Evolutionary conservation across 1,284 basidiomycete genomes (phyloP), one percentile per base, ranked within the genome.

Genomic region (Jaminaea rosea): DNA sequence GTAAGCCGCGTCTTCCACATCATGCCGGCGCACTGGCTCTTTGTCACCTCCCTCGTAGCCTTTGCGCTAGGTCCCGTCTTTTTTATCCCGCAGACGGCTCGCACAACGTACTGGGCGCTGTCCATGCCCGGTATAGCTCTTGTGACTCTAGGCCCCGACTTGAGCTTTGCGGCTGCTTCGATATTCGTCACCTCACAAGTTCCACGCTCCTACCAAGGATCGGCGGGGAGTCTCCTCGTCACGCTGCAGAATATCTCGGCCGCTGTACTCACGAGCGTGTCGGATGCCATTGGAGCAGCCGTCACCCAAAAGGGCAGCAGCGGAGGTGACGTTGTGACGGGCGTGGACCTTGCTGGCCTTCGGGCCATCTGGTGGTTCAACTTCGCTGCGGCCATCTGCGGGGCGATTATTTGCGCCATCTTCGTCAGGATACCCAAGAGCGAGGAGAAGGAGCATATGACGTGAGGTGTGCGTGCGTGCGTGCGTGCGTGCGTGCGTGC

Each of bases 221-320:
- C 57, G 13, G 58, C 59, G 3, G 58, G 54, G 3, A 34, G 42
- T 23, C 21, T 60, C 9, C 39, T 60, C n/a, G 41, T 60, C 26
- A 60, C 58, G n/a, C 24, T 60, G 26, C 58, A 60, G 42, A 60
- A 56, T 32, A 26, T 60, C n/a, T 50, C 53, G 13, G 44, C 48
- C 13, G 59, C 59, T 5, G 48, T 61, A 17, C n/a, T 60, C 28
- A 61, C 50, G 3, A 31, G 52, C 36, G 26, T 60, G 11, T 31
- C 24, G n/a, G 58, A 60, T 8, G 44, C 58, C 8, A 55, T 60
- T 19, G 57, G 57, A 13, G 57, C 31, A 44, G 52, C 39, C 17
- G 44, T 24, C n/a, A n/a, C 23, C 15, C n/a, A n/a, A n/a, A n/a
- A n/a, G n/a, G n/a, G n/a, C n/a, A n/a, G n/a, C n/a, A n/a, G n/a